These are phyloP conservation scores for Salvia sclarea DNA, from an alignment of 305 asterid genomes.

Conservation along the genomic window DNA sequence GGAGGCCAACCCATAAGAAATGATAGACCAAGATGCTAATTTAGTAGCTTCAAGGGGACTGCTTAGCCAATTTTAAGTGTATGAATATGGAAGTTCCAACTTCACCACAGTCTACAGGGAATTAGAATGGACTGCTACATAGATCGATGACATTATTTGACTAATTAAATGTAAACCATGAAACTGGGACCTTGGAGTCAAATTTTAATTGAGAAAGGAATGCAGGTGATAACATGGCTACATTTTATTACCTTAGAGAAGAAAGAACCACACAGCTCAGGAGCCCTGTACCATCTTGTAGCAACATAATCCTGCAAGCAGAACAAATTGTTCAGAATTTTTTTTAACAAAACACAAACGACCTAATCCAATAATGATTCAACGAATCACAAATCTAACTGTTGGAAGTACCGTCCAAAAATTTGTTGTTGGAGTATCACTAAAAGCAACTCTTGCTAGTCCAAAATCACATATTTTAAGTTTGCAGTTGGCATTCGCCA, in stretches of 20 bases:
- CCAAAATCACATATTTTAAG: slow-evolving; percentile 94
- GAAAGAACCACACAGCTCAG: slow-evolving; percentile 92
- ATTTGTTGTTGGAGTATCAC: slow-evolving; percentile 79
- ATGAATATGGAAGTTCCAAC: slow-evolving; percentile 16
- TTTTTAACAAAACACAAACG: neutral
- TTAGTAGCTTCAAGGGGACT: slow-evolving; percentile 18
- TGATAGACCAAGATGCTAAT: neutral
- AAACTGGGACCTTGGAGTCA: neutral
- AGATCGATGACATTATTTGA: slow-evolving; percentile 16
- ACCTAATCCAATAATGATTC: neutral
- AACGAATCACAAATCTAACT: neutral
- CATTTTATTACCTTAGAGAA: slow-evolving; percentile 68
- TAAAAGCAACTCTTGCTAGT: slow-evolving; percentile 89
- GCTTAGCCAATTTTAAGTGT: slow-evolving; percentile 3
- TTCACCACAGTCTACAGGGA: slow-evolving; percentile 18
- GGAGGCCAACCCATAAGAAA: slow-evolving; percentile 14
- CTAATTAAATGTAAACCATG: slow-evolving; percentile 4
- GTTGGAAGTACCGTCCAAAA: slow-evolving; percentile 80
- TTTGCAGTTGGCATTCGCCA: slow-evolving; percentile 97
- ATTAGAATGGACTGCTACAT: slow-evolving; percentile 5
- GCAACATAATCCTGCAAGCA: slow-evolving; percentile 84
- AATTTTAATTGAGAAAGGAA: slow-evolving; percentile 24
- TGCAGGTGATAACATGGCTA: slow-evolving; percentile 16
- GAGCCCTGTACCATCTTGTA: slow-evolving; percentile 96
- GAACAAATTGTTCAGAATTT: slow-evolving; percentile 21